Evolutionary conservation across 1,284 basidiomycete genomes (phyloP), one percentile per base, ranked within the genome.

Genomic region (Cutaneotrichosporon sp.): DNA sequence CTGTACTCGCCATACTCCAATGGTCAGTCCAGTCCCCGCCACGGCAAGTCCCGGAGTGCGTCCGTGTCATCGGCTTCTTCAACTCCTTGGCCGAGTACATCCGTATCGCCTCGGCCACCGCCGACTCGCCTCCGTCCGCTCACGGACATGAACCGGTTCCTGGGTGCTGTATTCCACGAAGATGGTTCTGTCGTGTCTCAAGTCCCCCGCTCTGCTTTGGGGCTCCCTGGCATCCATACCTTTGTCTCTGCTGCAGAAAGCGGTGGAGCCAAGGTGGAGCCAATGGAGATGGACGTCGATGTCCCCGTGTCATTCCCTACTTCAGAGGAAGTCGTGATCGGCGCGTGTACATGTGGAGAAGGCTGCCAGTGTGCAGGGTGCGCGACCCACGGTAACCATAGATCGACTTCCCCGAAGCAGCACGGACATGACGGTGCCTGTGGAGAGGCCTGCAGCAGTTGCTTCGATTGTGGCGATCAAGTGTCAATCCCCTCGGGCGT

Each of bases 281-380:
- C 72, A 0, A 73, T 75, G 69, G 70, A 74, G 26, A 68, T 71
- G 46, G 70, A 77, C 22, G 59, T 69, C 14, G 75, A 77, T 50
- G 65, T 58, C 55, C 71, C 74, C 0, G 51, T 79, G 8, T 62
- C 73, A 0, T 80, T 80, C 69, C 77, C 78, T 1, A 80, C 76
- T 0, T 58, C 65, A 1, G 76, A 79, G 58, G 72, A 76, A n/a
- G 73, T 77, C 21, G 70, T 74, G 32, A 74, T 81, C 40, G 76
- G 75, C 10, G 75, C 75, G 0, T 82, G 81, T 61, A 77, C 77
- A 6, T 82, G 81, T 64, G 80, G 80, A 1, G 75, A 79, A 10
- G 74, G 75, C 9, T 82, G 81, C 62, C 70, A 75, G 11, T 82
- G 81, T 68, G 72, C 81, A 4, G 77, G 76, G 9, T 82, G 81